phyloP scores from a whole-genome alignment of 306 rosid genomes.

The Carpinus fangiana region DNA sequence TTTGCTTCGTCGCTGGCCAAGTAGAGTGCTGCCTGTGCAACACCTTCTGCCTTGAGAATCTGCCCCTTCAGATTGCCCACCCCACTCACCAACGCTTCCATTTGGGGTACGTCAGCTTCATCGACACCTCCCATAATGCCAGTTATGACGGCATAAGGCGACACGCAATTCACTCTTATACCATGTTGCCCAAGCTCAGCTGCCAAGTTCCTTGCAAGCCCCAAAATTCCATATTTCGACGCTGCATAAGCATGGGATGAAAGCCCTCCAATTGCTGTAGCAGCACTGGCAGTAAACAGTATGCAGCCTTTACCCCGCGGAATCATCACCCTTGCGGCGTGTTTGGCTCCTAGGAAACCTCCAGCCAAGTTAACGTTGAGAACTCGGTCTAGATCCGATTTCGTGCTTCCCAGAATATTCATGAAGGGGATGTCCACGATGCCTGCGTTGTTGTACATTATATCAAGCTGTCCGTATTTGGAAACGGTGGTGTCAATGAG shows the following conservation, averaged over 20 bases:
- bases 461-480: conserved; percentile 25
- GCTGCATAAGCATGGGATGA: conserved; percentile 34
- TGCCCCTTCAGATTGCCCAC: conserved; percentile 19
- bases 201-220: conserved; percentile 24
- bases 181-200: conserved; percentile 33
- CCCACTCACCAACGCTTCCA: neutral
- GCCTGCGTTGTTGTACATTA: conserved; percentile 45
- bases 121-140: neutral
- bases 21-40: conserved; percentile 25
- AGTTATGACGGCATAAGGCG: conserved; percentile 18
- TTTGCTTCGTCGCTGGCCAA: conserved; percentile 29
- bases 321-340: conserved; percentile 39
- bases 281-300: conserved; percentile 28
- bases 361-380: conserved; percentile 35
- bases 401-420: conserved; percentile 22
- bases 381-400: conserved; percentile 22
- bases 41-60: conserved; percentile 13
- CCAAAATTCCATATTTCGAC: conserved; percentile 25
- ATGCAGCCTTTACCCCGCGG: conserved; percentile 32
- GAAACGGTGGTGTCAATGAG: conserved; percentile 29
- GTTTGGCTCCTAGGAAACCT: conserved; percentile 37
- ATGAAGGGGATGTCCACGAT: conserved; percentile 19
- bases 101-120: neutral
- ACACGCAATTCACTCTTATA: conserved; percentile 35
- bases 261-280: conserved; percentile 26